Evolutionary conservation across 768 basidiomycete species (phyloP).

Genomic region (Boletus fagicola): DNA sequence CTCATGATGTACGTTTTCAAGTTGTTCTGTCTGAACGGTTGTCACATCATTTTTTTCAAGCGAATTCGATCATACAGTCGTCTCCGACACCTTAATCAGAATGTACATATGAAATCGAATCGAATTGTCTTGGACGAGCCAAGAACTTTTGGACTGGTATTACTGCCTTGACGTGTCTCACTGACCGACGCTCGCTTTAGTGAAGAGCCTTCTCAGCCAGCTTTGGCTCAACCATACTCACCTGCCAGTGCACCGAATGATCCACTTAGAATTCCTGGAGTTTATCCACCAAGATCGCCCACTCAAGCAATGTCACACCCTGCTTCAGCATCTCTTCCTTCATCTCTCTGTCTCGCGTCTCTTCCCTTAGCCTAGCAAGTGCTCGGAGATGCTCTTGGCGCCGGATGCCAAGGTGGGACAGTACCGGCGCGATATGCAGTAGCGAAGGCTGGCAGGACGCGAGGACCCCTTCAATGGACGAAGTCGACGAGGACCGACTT

Average conservation of each 20-base stretch:
- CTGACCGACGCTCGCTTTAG: neutral
- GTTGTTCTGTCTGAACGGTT: neutral
- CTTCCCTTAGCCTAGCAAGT: slow-evolving; percentile 57
- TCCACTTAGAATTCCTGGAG: slow-evolving; percentile 40
- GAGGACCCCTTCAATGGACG: slow-evolving; percentile 52
- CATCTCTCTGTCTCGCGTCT: slow-evolving; percentile 66
- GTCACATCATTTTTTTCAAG: neutral
- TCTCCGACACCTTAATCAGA: neutral
- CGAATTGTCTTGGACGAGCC: neutral
- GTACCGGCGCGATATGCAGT: slow-evolving; percentile 56
- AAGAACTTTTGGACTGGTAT: neutral
- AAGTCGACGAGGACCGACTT: slow-evolving; percentile 37
- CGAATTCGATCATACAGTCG: neutral
- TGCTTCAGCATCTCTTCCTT: slow-evolving; percentile 65
- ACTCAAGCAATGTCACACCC: slow-evolving; percentile 72
- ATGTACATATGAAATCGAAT: neutral
- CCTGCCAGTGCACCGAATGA: neutral
- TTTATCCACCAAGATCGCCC: slow-evolving; percentile 74
- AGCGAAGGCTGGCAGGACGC: slow-evolving; percentile 64
- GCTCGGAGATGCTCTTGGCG: slow-evolving; percentile 62
- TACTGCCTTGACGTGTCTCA: neutral
- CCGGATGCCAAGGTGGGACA: slow-evolving; percentile 58
- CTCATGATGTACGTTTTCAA: too few species aligned
- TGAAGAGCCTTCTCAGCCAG: neutral
- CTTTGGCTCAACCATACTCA: neutral